Conservation (phyloP, 1,284 basidiomycete genomes). For the Puccinia horiana region DNA sequence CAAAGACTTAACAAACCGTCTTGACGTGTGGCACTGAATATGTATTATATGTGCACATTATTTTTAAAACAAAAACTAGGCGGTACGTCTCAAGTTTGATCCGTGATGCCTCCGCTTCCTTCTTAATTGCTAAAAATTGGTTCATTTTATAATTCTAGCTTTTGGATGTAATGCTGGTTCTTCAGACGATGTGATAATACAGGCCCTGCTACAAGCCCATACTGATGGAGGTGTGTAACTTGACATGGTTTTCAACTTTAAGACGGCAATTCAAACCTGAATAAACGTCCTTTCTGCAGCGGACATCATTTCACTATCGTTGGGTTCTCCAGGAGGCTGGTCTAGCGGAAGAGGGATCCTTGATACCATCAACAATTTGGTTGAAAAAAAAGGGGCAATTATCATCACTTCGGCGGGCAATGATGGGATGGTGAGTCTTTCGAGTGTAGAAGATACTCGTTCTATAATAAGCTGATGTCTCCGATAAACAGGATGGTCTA, state of each 20-base stretch:
- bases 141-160: not conserved
- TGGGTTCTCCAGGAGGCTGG: constrained; percentile 46
- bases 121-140: not conserved
- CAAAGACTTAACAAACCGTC: not conserved
- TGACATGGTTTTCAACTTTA: not conserved
- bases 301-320: constrained; percentile 35
- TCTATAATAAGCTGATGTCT: not conserved
- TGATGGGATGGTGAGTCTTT: constrained; percentile 31
- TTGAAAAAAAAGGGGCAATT: constrained; percentile 14
- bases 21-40: not conserved
- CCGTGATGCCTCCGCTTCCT: not conserved
- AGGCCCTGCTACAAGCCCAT: constrained; percentile 26
- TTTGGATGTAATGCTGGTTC: not conserved
- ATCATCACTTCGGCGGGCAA: constrained; percentile 41
- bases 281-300: constrained; percentile 3
- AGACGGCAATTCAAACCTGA: not conserved
- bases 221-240: constrained; percentile 43
- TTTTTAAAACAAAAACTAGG: no score
- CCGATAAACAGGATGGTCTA: not conserved
- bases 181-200: constrained; percentile 26
- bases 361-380: constrained; percentile 19
- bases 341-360: not conserved
- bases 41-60: not conserved
- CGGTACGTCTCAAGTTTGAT: not conserved
- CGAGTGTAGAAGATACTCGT: not conserved